These are phyloP conservation scores for Aaosphaeria pasadenensis DNA, from an alignment of 2,329 filamentous ascomycete species.

Conservation along the genomic window DNA sequence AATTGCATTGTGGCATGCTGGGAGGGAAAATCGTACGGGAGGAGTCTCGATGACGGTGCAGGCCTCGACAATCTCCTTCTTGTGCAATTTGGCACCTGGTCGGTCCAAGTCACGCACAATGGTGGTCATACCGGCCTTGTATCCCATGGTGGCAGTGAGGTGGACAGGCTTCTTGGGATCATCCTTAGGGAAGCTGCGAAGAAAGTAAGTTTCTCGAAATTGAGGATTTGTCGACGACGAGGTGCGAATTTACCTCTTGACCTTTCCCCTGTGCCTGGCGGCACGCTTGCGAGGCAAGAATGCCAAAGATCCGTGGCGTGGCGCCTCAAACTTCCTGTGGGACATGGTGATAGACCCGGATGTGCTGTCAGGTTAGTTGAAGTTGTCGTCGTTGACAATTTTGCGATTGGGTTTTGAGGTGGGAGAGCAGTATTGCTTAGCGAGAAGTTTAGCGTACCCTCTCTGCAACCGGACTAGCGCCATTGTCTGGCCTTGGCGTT, in stretches of 20 bases:
- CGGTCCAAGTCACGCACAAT: conserved; percentile 99
- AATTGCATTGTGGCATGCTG: not conserved
- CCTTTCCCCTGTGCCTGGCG: conserved; percentile 91
- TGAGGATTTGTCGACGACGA: conserved; percentile 7
- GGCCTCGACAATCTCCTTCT: conserved; percentile 56
- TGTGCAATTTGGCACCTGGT: conserved; percentile 98
- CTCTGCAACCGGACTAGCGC: too few species aligned
- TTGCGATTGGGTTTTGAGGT: too few species aligned
- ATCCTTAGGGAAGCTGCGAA: conserved; percentile 94
- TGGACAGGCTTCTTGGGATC: conserved; percentile 99
- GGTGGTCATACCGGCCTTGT: conserved; percentile 99
- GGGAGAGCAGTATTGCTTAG: too few species aligned
- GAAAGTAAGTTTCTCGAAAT: conserved; percentile 11
- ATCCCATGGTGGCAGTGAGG: conserved; percentile 96
- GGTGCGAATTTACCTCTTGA: conserved; percentile 78
- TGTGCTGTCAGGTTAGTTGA: conserved; percentile 33
- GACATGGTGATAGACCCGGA: conserved; percentile 43
- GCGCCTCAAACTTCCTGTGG: conserved; percentile 77
- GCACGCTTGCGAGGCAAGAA: conserved; percentile 73
- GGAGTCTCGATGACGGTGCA: conserved; percentile 42
- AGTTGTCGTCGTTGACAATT: not conserved
- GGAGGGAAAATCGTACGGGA: conserved; percentile 66
- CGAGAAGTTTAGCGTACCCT: too few species aligned
- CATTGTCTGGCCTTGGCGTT: too few species aligned
- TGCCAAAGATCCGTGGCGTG: conserved; percentile 78